Conservation (phyloP, 345 rosid species). For the Hibiscus tridactylites region DNA sequence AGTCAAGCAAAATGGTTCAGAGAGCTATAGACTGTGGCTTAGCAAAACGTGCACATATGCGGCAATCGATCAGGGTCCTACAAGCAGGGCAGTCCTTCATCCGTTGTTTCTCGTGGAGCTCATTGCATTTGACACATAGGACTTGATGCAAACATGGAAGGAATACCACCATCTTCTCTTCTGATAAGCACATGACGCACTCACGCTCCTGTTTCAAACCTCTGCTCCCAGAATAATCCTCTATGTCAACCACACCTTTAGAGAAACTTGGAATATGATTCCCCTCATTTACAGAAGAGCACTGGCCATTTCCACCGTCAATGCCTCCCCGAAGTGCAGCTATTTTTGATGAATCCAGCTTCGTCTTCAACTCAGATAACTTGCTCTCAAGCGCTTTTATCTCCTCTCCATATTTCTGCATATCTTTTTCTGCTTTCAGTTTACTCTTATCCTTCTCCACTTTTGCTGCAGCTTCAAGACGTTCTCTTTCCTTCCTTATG, state of each 20-base stretch:
- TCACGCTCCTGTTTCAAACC: slow-evolving; percentile 23
- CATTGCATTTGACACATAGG: slow-evolving; percentile 41
- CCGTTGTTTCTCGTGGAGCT: slow-evolving; percentile 41
- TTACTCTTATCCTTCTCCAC: slow-evolving; percentile 30
- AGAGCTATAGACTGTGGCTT: not conserved
- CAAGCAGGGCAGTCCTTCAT: slow-evolving; percentile 59
- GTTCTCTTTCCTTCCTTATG: slow-evolving; percentile 26
- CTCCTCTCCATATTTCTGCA: slow-evolving; percentile 24
- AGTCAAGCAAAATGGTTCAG: not conserved
- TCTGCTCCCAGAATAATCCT: not conserved
- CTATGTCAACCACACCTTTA: not conserved
- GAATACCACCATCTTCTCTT: slow-evolving; percentile 46
- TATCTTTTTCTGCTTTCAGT: slow-evolving; percentile 29
- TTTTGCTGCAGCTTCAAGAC: slow-evolving; percentile 33
- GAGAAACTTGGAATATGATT: not conserved
- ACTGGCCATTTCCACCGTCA: slow-evolving; percentile 15
- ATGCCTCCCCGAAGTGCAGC: slow-evolving; percentile 35
- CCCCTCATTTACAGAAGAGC: not conserved
- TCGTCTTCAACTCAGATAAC: slow-evolving; percentile 29
- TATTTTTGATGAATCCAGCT: slow-evolving; percentile 35
- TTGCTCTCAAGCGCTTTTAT: slow-evolving; percentile 27
- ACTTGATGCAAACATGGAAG: slow-evolving; percentile 65
- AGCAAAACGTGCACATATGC: slow-evolving; percentile 32
- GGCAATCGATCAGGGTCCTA: slow-evolving; percentile 32
- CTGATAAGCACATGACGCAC: slow-evolving; percentile 53